phyloP scores from a whole-genome alignment of 1,139 yeast genomes.

The Candida albicans region DNA sequence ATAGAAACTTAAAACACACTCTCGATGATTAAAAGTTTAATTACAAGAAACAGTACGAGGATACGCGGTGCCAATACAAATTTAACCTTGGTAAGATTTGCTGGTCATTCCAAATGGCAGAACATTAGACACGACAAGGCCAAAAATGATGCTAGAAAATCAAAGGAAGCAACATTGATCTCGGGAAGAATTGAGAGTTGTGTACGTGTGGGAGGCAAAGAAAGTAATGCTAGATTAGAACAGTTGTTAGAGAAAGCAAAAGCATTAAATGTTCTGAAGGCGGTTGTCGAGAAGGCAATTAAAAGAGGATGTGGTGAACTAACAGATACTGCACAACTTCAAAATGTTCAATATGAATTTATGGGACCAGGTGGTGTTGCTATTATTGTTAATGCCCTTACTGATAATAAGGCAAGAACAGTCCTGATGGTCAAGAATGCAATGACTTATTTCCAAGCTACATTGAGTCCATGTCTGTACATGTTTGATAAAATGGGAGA shows the following conservation, averaged over 20 bases:
- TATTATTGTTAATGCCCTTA: conserved; percentile 76
- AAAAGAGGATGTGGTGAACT: conserved; percentile 74
- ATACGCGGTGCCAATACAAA: background rate
- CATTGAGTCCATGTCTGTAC: conserved; percentile 74
- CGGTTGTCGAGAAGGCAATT: conserved; percentile 81
- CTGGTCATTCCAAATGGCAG: conserved; percentile 96
- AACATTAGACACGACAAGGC: conserved; percentile 93
- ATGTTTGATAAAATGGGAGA: conserved; percentile 79
- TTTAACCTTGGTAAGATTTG: conserved; percentile 18
- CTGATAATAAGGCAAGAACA: conserved; percentile 87
- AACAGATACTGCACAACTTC: conserved; percentile 31
- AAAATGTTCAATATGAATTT: conserved; percentile 73
- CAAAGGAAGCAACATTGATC: conserved; percentile 67
- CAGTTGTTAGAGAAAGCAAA: conserved; percentile 79
- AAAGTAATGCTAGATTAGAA: conserved; percentile 70
- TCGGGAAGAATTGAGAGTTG: conserved; percentile 75
- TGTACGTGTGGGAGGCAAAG: conserved; percentile 54
- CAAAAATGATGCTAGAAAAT: conserved; percentile 79
- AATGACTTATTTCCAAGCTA: conserved; percentile 68
- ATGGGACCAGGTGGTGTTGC: conserved; percentile 93
- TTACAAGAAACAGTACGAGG: background rate
- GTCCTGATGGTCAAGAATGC: conserved; percentile 74
- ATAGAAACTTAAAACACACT: background rate
- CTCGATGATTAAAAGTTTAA: conserved; percentile 1
- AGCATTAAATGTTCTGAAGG: conserved; percentile 76